A percentile compares a stretch with the other conserved stretches of the same genome.
Evolutionary conservation across 2,329 filamentous ascomycete genomes (phyloP).

Genomic region (Fusarium virguliforme): DNA sequence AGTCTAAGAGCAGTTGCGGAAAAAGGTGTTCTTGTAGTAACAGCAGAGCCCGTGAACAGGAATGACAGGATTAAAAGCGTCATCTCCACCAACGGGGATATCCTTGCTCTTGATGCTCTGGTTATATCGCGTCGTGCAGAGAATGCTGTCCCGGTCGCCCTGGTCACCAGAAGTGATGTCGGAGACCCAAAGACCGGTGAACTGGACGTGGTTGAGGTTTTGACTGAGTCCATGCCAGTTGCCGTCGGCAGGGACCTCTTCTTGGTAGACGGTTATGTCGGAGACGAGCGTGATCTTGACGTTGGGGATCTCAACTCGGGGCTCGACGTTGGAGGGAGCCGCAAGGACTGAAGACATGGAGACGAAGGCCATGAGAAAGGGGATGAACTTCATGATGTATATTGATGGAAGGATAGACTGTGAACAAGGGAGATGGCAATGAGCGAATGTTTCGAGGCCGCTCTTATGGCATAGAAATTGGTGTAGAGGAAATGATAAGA

Average conservation of each 20-base stretch:
- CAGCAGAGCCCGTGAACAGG: background rate
- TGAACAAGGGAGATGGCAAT: no score
- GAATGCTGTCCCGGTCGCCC: background rate
- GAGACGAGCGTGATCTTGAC: background rate
- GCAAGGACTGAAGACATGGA: background rate
- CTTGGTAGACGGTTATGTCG: background rate
- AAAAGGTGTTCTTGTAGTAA: background rate
- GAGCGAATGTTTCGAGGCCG: background rate
- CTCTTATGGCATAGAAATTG: no score
- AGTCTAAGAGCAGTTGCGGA: background rate
- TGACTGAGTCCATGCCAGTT: background rate
- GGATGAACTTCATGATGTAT: background rate
- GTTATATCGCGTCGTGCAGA: background rate
- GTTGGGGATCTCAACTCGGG: background rate
- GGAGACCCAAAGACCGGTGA: background rate
- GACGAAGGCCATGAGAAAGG: background rate
- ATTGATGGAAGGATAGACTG: background rate
- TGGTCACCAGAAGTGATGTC: background rate
- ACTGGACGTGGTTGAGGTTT: background rate
- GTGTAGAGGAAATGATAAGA: no score
- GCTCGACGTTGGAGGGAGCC: background rate
- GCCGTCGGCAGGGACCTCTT: background rate
- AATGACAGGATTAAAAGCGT: background rate
- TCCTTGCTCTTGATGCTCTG: background rate
- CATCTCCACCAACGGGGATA: background rate